Base-by-base conservation (phyloP, 2,329 filamentous ascomycete genomes). In the Pseudocercospora pini-densiflorae region DNA sequence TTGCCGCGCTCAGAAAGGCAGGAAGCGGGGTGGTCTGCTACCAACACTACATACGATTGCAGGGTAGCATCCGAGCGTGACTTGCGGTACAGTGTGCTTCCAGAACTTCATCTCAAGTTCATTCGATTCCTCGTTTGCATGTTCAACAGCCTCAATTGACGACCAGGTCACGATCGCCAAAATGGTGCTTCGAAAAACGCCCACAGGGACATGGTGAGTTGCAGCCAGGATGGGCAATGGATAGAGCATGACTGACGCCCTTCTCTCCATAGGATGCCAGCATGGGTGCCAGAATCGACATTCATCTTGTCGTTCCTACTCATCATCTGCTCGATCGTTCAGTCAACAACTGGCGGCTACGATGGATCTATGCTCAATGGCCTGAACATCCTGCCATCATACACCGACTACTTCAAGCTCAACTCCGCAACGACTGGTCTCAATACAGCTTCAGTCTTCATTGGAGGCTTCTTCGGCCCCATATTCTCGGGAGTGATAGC, bases 301-400 rank as follows among this genome's bases (percentile, higher is more conserved):
- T 59, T 69, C 33, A 64, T 61, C 8, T 62, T 73, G 1, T 70
- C 70, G 0, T 43, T 74, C 7, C 61, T 74, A 10, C 65, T 74
- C 12, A 67, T 73, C 16, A 57, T 71, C n/a, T 73, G 71, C 29
- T 71, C 70, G 1, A 54, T 69, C 19, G 72, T 73, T 19, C 71
- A 72, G 31, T 72, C 70, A 60, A 87, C 5, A 82, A 69, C 67
- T 12, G 59, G 62, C 85, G 67, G 75, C 71, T 36, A 78, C 77
- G 57, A 80, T 83, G 81, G 81, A 1, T 85, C 83, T 2, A 84
- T 87, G 77, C 78, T 87, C 76, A 87, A 87, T 66, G 85, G 84
- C 0, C 79, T 89, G 24, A 85, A 87, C 65, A 87, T 88, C 65
- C 73, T 88, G 16, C 85, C 85, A 0, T 82, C 81, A 0, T 88